A percentile compares a stretch with the other conserved stretches of the same genome.
These are phyloP conservation scores for Sextonia rubra DNA, from an alignment of 164 flowering plant species.

Conservation along the genomic window DNA sequence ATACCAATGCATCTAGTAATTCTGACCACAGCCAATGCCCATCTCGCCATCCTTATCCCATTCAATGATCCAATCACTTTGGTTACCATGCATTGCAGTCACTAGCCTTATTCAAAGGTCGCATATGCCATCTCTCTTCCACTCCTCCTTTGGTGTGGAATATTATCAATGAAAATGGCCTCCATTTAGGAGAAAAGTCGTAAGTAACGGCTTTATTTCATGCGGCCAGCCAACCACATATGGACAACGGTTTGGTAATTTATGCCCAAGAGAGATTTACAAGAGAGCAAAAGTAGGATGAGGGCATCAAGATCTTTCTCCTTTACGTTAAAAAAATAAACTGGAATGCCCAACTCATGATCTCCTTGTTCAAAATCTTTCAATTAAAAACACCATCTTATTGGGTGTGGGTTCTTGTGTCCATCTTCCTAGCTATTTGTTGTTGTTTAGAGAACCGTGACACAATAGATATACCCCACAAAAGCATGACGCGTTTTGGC, in stretches of 20 bases:
- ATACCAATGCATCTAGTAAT: slow-evolving; percentile 45
- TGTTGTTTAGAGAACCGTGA: background rate
- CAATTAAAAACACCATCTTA: background rate
- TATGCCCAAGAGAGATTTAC: background rate
- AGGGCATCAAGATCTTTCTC: background rate
- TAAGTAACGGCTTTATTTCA: background rate
- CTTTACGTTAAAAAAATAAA: background rate
- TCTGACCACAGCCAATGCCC: slow-evolving; percentile 12
- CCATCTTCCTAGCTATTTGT: background rate
- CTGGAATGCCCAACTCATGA: background rate
- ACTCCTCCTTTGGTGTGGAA: background rate
- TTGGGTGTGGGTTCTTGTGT: background rate
- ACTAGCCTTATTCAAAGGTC: background rate
- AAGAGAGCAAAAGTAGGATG: background rate
- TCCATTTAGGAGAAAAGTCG: background rate
- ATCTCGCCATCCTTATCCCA: background rate
- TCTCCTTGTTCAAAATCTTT: background rate
- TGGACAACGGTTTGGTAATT: background rate
- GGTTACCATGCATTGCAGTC: background rate
- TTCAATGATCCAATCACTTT: background rate
- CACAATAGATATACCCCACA: background rate
- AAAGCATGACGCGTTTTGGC: background rate
- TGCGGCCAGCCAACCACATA: background rate
- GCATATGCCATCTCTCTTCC: background rate
- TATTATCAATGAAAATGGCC: background rate